Percentiles rank a stretch among this genome's conserved stretches.
Conservation (phyloP, 2,329 filamentous ascomycete genomes). For the Pseudogymnoascus sp. region DNA sequence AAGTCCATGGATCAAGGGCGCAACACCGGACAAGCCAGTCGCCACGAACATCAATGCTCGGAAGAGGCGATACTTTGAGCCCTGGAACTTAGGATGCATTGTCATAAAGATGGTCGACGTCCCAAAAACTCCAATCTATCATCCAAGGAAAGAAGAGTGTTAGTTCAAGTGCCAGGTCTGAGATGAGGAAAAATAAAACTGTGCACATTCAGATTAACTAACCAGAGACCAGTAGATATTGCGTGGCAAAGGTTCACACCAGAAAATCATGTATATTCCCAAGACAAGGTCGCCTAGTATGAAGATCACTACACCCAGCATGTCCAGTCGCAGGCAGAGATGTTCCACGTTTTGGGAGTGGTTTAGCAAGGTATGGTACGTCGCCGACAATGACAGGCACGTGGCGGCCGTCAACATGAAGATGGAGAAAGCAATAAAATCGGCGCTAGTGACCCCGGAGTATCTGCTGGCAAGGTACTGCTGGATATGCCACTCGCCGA, state of each 20-base stretch:
- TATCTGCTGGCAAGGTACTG: slow-evolving; percentile 27
- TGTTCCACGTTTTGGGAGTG: slow-evolving; percentile 33
- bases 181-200: too few species aligned
- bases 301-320: slow-evolving; percentile 33
- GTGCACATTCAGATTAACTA: slow-evolving; percentile 13
- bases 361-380: slow-evolving; percentile 36
- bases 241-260: slow-evolving; percentile 24
- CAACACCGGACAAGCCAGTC: slow-evolving; percentile 22
- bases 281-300: slow-evolving; percentile 35
- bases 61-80: slow-evolving; percentile 18
- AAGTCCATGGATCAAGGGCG: slow-evolving; percentile 23
- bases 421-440: slow-evolving; percentile 35
- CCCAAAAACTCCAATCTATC: not conserved
- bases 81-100: slow-evolving; percentile 21
- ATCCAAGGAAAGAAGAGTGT: slow-evolving; percentile 28
- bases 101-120: slow-evolving; percentile 23
- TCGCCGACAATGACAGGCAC: slow-evolving; percentile 34
- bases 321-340: slow-evolving; percentile 35
- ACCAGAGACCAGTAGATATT: slow-evolving; percentile 28
- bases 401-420: slow-evolving; percentile 32
- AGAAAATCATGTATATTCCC: slow-evolving; percentile 29
- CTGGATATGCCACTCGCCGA: slow-evolving; percentile 27
- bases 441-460: slow-evolving; percentile 29
- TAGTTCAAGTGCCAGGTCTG: slow-evolving; percentile 21
- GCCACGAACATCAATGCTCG: slow-evolving; percentile 21